A percentile compares a stretch with the other conserved stretches of the same genome.
These are phyloP conservation scores for Cutaneotrichosporon cutaneum DNA, from an alignment of 1,284 basidiomycete species.

Conservation along the genomic window DNA sequence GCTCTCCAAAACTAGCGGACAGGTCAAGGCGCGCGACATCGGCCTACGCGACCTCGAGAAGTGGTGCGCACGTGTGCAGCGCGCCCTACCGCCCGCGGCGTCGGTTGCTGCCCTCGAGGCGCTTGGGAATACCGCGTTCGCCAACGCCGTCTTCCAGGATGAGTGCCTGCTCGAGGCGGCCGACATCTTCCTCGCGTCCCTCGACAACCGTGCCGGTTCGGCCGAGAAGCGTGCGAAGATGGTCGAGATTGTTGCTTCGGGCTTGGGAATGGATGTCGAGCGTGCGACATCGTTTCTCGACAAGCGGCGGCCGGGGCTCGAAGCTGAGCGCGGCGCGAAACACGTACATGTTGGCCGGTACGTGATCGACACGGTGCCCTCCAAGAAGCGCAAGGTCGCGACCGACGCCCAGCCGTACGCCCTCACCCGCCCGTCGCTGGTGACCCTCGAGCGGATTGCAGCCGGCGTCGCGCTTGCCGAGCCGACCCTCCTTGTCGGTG, in stretches of 20 bases:
- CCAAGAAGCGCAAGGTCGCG: conserved; percentile 17
- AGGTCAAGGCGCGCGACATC: conserved; percentile 55
- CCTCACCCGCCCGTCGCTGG: conserved; percentile 80
- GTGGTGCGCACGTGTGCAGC: conserved; percentile 74
- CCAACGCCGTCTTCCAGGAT: conserved; percentile 79
- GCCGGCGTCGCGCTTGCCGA: conserved; percentile 72
- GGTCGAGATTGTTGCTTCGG: conserved; percentile 59
- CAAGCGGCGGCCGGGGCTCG: conserved; percentile 66
- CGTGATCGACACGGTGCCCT: conserved; percentile 23
- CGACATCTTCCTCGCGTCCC: conserved; percentile 84
- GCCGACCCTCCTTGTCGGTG: conserved; percentile 89
- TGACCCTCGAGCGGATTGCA: conserved; percentile 78
- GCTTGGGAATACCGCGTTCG: conserved; percentile 58
- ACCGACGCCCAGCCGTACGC: conserved; percentile 67
- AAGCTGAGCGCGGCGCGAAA: conserved; percentile 61
- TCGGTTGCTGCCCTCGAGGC: conserved; percentile 33
- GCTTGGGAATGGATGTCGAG: conserved; percentile 67
- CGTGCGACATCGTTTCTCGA: conserved; percentile 60
- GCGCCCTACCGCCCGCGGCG: conserved; percentile 58
- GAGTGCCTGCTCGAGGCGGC: conserved; percentile 86
- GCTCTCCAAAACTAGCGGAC: conserved; percentile 47
- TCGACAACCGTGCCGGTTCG: conserved; percentile 58
- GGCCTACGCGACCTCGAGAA: conserved; percentile 86
- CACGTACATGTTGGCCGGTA: conserved; percentile 44
- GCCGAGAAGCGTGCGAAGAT: conserved; percentile 39